Percentiles rank a stretch among this genome's conserved stretches.
phyloP scores from a whole-genome alignment of 768 basidiomycete species.

The Leucogyrophana mollusca region DNA sequence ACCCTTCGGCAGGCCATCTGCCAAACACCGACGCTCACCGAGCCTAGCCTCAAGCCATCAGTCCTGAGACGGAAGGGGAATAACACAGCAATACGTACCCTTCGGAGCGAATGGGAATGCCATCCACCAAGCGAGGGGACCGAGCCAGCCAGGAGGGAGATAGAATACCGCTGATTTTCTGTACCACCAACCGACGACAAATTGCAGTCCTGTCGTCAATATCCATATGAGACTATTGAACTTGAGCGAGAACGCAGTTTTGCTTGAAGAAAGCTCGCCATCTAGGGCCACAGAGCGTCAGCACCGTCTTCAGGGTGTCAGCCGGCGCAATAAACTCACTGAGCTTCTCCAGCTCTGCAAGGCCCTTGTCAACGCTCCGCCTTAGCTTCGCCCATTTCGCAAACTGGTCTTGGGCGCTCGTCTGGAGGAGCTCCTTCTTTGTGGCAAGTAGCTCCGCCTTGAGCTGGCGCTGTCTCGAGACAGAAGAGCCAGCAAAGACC shows the following conservation, averaged over 20 bases:
- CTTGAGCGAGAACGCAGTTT: conserved; percentile 61
- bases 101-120: conserved; percentile 88
- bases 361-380: conserved; percentile 86
- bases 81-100: conserved; percentile 46
- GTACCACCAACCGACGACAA: conserved; percentile 89
- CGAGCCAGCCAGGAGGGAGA: conserved; percentile 88
- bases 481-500: conserved; percentile 56
- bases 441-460: conserved; percentile 77
- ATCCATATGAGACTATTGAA: conserved; percentile 80
- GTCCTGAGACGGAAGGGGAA: neutral
- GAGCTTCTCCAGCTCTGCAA: conserved; percentile 87
- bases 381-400: conserved; percentile 97
- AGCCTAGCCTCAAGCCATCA: conserved; percentile 48
- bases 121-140: conserved; percentile 85
- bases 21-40: conserved; percentile 93
- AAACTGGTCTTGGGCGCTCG: conserved; percentile 96
- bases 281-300: conserved; percentile 45
- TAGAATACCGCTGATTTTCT: conserved; percentile 90
- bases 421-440: conserved; percentile 84
- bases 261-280: conserved; percentile 56
- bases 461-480: conserved; percentile 62
- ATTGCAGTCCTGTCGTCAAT: conserved; percentile 83
- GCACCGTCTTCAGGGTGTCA: neutral
- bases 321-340: conserved; percentile 58
- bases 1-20: conserved; percentile 91